Base-by-base conservation (phyloP, 2,329 filamentous ascomycete species). In the Ceratocystis eucalypticola region DNA sequence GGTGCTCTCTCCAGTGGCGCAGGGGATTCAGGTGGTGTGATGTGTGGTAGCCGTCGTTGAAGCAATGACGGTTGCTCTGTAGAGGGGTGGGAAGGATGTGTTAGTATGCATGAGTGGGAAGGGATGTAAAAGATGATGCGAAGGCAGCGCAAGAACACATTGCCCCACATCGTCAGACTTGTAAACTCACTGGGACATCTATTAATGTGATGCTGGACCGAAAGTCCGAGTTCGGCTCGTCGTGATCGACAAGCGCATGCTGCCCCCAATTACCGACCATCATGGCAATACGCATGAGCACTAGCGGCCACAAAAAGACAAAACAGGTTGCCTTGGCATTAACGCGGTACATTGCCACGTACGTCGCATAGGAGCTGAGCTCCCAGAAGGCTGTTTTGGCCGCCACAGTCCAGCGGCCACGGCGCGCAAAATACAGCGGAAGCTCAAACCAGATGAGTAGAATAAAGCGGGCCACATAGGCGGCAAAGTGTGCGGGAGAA, bases 231-330 rank as follows among this genome's bases (percentile, higher is more conserved):
- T 89, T 83, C 0, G 89, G 89, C 70, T 90, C 85, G 12, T 84
- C 77, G 22, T 86, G 82, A 71, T 93, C 88, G 5, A 93, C 88
- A 69, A 93, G 86, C 1, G 88, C 88, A 73, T 93, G 89, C 73
- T 93, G 89, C 2, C 88, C 89, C 88, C 88, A 93, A 72, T 93
- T 93, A 1, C 89, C 89, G 6, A 89, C 80, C 89, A 92, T 93
- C 69, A 93, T 74, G 0, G 85, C 88, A 20, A 89, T 70, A 0
- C 89, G 81, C 74, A 92, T 80, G 37, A 87, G 74, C 1, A 82
- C 70, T 22, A 92, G 78, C 0, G 89, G 89, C 1, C 91, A 72
- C 0, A 91, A 71, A 33, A 89, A 80, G 0, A 84, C 84, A 70
- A 87, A 89, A 4, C 83, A 72, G 0, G 87, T 82, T 0, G 88